Evolutionary conservation across 495 filamentous ascomycete genomes (phyloP), one percentile per base, ranked within the genome.

Genomic region (Neurospora sp.): DNA sequence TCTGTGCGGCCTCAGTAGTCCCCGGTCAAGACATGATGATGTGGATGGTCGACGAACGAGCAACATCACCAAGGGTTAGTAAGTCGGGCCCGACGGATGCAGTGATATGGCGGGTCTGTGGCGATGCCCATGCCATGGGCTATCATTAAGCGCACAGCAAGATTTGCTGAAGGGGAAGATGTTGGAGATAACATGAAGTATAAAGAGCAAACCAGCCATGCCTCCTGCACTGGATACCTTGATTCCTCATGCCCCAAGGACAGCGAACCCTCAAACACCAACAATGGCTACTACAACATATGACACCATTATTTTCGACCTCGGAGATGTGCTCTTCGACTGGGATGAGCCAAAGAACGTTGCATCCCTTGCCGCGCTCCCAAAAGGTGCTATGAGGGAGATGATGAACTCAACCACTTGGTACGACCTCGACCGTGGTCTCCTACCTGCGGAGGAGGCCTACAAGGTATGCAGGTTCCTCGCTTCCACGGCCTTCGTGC

Each of bases 261-360:
- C 48, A 59, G 1, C 10, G 48, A 59, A 2, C 3, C 9, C 4
- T 27, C 10, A 59, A 27, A 27, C 48, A 12, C 1, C 4, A 2
- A 31, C 10, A 59, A 59, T 59, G 48, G 22, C 48, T 5, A 27
- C 1, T 1, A 6, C 9, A 14, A 14, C 48, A 20, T 73, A 73
- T 31, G 72, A 73, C 22, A 70, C 69, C 35, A 68, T 73, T 12
- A 70, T 73, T 9, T 73, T 73, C 27, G 72, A 73, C 45, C 35
- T 73, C 1, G 72, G 72, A 6, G 72, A 73, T 17, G 68, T 73
- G 10, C 69, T 73, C 17, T 73, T 73, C n/a, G 40, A 73, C 31
- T 73, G 72, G 72, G 69, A 73, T 53, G 41, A 59, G 48, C 48
- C 72, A 14, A 37, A 42, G 31, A 40, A 38, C n/a, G 48, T 73